Percentiles rank a stretch among this genome's conserved stretches.
These are phyloP conservation scores for Madurella mycetomatis DNA, from an alignment of 2,329 filamentous ascomycete genomes.

Conservation along the genomic window DNA sequence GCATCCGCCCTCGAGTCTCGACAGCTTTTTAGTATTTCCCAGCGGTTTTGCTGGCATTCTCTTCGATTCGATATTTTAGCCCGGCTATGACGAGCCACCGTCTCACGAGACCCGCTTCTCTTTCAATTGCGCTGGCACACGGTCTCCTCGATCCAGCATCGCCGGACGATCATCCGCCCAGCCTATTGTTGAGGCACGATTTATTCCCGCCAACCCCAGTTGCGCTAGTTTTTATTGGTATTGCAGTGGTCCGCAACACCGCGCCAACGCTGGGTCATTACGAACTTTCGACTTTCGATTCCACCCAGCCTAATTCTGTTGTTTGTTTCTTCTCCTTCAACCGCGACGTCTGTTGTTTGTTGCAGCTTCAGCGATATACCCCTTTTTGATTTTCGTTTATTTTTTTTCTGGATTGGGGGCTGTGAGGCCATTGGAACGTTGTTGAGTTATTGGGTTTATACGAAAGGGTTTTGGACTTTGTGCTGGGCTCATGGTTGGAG, in stretches of 20 bases:
- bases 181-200: no score
- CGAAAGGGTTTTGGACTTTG: background rate
- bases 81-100: no score
- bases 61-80: no score
- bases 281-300: slow-evolving; percentile 6
- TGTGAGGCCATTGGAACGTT: slow-evolving; percentile 2
- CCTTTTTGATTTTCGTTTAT: slow-evolving; percentile 19
- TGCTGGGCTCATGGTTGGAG: slow-evolving; percentile 1
- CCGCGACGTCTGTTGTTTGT: slow-evolving; percentile 3
- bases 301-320: slow-evolving; percentile 6
- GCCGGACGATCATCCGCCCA: background rate
- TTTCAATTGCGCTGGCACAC: no score
- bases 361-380: slow-evolving; percentile 22
- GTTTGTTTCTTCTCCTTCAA: slow-evolving; percentile 8
- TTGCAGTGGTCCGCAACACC: background rate
- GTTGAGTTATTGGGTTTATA: slow-evolving; percentile 3
- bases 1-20: no score
- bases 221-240: slow-evolving; percentile 23
- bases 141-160: background rate
- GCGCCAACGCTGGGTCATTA: background rate
- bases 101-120: no score
- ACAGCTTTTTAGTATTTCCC: no score
- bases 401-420: slow-evolving; percentile 8
- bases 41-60: no score
- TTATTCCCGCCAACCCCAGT: background rate